phyloP scores from a whole-genome alignment of 176 grass and related monocot species.

The Oryza nivara region DNA sequence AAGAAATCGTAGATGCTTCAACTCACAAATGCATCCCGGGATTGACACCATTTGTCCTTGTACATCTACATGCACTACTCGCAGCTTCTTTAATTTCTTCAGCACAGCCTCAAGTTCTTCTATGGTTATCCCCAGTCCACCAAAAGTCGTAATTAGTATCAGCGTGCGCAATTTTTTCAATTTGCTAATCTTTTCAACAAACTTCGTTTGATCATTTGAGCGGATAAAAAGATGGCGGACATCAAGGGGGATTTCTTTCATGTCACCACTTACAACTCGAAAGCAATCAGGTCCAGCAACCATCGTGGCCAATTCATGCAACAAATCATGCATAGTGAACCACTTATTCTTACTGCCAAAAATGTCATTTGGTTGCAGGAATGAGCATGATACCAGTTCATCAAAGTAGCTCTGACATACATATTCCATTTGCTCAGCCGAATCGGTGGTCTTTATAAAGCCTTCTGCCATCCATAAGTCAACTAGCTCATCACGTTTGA shows the following conservation, averaged over 20 bases:
- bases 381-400: slow-evolving; percentile 43
- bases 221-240: slow-evolving; percentile 42
- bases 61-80: slow-evolving; percentile 9
- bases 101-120: neutral
- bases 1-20: slow-evolving; percentile 20
- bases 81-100: slow-evolving; percentile 19
- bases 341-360: neutral
- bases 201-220: neutral
- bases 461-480: slow-evolving; percentile 43
- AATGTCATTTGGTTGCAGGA: slow-evolving; percentile 13
- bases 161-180: slow-evolving; percentile 34
- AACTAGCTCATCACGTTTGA: slow-evolving; percentile 20
- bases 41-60: neutral
- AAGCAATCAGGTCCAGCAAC: slow-evolving; percentile 10
- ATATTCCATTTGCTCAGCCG: neutral
- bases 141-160: neutral
- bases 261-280: neutral
- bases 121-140: neutral
- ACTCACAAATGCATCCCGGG: neutral
- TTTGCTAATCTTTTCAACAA: slow-evolving; percentile 25
- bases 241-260: neutral
- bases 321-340: slow-evolving; percentile 39
- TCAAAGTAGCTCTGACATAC: slow-evolving; percentile 15
- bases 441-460: slow-evolving; percentile 23
- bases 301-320: slow-evolving; percentile 33